phyloP scores from a whole-genome alignment of 805 yeast genomes.

The Lipomyces yamadae region DNA sequence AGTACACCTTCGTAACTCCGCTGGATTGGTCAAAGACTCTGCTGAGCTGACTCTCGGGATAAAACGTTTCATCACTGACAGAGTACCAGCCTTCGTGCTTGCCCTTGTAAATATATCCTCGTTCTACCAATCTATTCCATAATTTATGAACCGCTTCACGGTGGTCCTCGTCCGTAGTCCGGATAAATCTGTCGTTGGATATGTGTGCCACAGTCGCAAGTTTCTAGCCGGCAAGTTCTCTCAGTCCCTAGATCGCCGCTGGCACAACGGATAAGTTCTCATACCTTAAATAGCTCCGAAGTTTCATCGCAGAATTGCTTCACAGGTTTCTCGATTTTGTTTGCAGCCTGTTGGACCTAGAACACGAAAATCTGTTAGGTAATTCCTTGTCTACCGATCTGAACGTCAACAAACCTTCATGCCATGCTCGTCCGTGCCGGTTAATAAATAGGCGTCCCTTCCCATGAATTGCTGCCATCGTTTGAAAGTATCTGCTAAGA shows the following conservation, averaged over 20 bases:
- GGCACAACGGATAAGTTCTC: neutral
- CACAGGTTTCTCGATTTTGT: conserved; percentile 57
- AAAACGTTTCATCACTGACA: conserved; percentile 91
- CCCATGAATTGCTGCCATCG: conserved; percentile 68
- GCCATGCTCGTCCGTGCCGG: conserved; percentile 98
- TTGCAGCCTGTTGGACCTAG: conserved; percentile 79
- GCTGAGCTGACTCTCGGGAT: conserved; percentile 77
- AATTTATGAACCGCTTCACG: conserved; percentile 62
- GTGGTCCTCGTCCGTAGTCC: conserved; percentile 91
- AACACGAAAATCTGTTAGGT: neutral
- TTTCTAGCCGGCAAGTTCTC: conserved; percentile 24
- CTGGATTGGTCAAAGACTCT: conserved; percentile 43
- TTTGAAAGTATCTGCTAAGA: conserved; percentile 75
- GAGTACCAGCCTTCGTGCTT: conserved; percentile 94
- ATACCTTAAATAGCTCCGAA: conserved; percentile 60
- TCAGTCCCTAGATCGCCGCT: neutral
- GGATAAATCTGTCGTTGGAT: conserved; percentile 72
- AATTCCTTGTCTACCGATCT: neutral
- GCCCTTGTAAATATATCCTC: conserved; percentile 78
- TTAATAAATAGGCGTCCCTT: conserved; percentile 61
- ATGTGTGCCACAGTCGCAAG: conserved; percentile 66
- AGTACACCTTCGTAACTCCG: conserved; percentile 42
- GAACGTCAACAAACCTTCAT: conserved; percentile 53
- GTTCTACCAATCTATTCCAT: conserved; percentile 62
- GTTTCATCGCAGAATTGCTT: conserved; percentile 73